Evolutionary conservation across 2,329 filamentous ascomycete genomes (phyloP), one percentile per base, ranked within the genome.

Genomic region (Coniochaeta sp.): DNA sequence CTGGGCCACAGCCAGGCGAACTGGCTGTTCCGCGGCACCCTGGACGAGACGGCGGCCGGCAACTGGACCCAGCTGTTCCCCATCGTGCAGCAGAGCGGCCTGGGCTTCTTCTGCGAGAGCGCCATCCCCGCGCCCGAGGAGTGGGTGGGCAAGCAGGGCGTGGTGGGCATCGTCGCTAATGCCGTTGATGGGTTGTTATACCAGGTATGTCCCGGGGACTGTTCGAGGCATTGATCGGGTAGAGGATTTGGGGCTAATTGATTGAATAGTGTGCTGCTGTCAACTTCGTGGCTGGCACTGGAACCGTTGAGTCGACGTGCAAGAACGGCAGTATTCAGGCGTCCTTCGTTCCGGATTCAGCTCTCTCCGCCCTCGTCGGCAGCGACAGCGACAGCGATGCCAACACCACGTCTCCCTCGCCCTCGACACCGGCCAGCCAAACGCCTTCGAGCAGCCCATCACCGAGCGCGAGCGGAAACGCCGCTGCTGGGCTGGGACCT

Each of bases 1-100:
- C 69, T 74, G 7, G 72, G 70, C 3, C 81, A 85, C 60, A 68
- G 76, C 3, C 70, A 79, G 61, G 67, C 70, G 57, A 78, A 70
- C 51, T 83, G 74, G 75, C 70, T 84, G 14, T 78, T 81, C 68
- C 79, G 81, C 55, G 77, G 73, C 56, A 83, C 79, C 12, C 68
- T 75, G 18, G 79, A 81, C 58, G 58, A 67, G 47, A 68, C 68
- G 10, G 75, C 71, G 40, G 60, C 62, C 42, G 66, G 68, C 18
- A 75, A 75, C 61, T 84, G 81, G 81, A 74, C 76, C 24, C 68
- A 81, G 61, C 61, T 82, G 49, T 77, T 73, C 59, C 76, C 75
- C 27, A 74, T 80, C 50, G 67, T 81, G 30, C 62, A 70, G 58
- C 80, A 85, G 65, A 77, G 65, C 51, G 79, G 79, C 14, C 65